Base-by-base conservation (phyloP, 2,329 filamentous ascomycete species). In the Geosmithia morbida region DNA sequence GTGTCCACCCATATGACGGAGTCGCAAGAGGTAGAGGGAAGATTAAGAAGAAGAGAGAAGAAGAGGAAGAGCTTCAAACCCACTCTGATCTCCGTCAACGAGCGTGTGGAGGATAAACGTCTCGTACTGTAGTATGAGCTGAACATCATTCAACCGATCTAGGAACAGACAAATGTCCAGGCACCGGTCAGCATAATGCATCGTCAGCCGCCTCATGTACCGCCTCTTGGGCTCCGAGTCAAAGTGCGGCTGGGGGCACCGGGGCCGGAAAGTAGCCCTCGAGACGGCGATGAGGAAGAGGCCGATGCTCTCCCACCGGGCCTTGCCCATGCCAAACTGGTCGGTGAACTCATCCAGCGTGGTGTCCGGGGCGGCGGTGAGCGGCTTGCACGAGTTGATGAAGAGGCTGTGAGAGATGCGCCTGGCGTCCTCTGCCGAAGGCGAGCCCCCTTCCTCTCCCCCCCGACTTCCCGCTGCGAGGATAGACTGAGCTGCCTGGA, bases 101-200 rank as follows among this genome's bases (percentile, higher is more conserved):
- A 63, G 59, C 0, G 67, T 65, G 48, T 69, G 65, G 1, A 66
- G 53, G n/a, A 70, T 68, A 37, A 66, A 69, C 22, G 68, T 69
- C 47, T 70, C 67, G 44, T 69, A 70, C 48, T 71, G 68, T 4
- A 69, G 50, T 4, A 68, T 50, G 2, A 70, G 54, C 47, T 70
- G 67, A 22, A 71, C 51, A 51, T 70, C 66, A 47, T 70, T 70
- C 29, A 72, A 37, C 40, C 53, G 57, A 43, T 61, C 58, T 1
- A 59, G 46, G 2, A 54, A 52, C 2, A 59, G 45, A n/a, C 49
- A 52, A 8, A 54, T 50, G 5, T 61, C 55, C 8, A 60, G 48
- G 33, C 52, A 56, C 1, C 41, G 42, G 45, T 58, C 57, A n/a
- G 50, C 49, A 11, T 49, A 48, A 26, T 54, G 48, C 48, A 54